Evolutionary conservation across 371 early-diverging fungal species (phyloP).

Genomic region (Saksenaea oblongispora): DNA sequence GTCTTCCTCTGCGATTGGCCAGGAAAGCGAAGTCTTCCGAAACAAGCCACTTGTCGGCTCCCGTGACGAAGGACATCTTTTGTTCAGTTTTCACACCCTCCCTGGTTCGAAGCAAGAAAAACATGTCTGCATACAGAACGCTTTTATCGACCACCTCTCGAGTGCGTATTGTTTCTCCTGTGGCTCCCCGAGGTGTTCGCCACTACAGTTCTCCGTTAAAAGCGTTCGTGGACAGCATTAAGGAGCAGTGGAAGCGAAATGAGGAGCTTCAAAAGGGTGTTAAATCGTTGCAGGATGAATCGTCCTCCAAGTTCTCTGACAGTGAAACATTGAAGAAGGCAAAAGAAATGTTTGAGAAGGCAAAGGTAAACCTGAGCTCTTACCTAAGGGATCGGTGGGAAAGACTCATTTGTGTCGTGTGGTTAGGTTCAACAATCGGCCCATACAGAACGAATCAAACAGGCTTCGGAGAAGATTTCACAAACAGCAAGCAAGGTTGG

Average conservation of each 20-base stretch:
- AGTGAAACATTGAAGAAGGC: constrained; percentile 89
- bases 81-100: not conserved
- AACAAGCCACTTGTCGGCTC: not conserved
- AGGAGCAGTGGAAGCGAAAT: constrained; percentile 90
- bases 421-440: constrained; percentile 40
- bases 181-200: constrained; percentile 23
- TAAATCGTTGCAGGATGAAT: constrained; percentile 86
- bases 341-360: constrained; percentile 77
- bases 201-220: constrained; percentile 49
- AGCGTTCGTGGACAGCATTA: constrained; percentile 82
- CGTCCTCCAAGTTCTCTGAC: constrained; percentile 77
- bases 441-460: constrained; percentile 59
- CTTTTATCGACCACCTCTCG: constrained; percentile 13
- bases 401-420: not conserved
- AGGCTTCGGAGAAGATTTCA: constrained; percentile 77
- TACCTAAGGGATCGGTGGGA: too few relatives aligned
- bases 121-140: constrained; percentile 22
- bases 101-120: not conserved
- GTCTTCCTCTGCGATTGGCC: not conserved
- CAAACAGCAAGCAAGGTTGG: constrained; percentile 79
- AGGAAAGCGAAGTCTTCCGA: not conserved
- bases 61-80: not conserved
- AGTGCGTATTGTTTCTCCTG: constrained; percentile 8
- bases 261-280: constrained; percentile 87
- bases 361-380: constrained; percentile 65